These are phyloP conservation scores for Cinnamomum chago DNA, from an alignment of 164 flowering plant species.

Conservation along the genomic window DNA sequence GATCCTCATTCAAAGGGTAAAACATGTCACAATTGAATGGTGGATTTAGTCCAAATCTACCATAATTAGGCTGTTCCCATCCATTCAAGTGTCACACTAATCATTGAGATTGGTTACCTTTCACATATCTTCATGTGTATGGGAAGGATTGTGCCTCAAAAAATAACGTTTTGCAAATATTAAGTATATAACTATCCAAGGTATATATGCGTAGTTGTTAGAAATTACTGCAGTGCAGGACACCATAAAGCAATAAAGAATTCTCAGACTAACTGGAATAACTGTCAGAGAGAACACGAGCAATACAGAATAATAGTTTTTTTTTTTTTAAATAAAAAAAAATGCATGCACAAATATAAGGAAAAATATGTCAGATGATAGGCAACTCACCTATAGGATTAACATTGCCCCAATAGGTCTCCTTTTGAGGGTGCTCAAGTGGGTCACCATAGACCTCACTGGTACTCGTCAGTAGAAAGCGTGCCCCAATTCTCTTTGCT, in stretches of 20 bases:
- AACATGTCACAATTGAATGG: background rate
- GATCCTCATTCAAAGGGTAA: background rate
- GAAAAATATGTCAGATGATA: background rate
- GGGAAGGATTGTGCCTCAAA: background rate
- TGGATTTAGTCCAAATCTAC: no score
- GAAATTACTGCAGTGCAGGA: background rate
- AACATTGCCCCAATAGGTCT: conserved; percentile 95
- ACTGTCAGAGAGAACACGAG: background rate
- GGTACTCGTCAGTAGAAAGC: conserved; percentile 82
- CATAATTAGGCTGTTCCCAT: background rate
- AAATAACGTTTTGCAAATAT: no score
- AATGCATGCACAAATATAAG: background rate
- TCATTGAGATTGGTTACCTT: background rate
- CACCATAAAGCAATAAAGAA: background rate
- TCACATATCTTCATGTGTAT: background rate
- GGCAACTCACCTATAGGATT: conserved; percentile 74
- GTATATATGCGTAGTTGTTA: background rate
- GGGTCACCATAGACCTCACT: conserved; percentile 99
- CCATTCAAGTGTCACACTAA: background rate
- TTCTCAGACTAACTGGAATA: no score
- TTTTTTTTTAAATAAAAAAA: background rate
- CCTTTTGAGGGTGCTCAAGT: conserved; percentile 93
- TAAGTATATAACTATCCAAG: background rate
- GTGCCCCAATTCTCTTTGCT: conserved; percentile 92
- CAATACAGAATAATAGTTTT: background rate